A percentile compares a stretch with the other conserved stretches of the same genome.
These are phyloP conservation scores for Aegilops tauschii DNA, from an alignment of 176 grass and related monocot species.

Conservation along the genomic window DNA sequence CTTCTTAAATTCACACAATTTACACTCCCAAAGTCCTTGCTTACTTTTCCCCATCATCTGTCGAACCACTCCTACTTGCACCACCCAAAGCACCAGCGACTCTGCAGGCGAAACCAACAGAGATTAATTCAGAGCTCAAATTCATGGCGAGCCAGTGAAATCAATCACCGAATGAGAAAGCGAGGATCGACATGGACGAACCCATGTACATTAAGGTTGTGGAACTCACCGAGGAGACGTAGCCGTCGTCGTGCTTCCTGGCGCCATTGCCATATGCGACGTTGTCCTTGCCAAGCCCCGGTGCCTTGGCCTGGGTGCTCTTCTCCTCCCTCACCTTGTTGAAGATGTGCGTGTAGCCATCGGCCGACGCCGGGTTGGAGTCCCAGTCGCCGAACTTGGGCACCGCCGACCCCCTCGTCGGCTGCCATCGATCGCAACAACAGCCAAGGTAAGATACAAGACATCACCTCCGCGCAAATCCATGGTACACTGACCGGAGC, in stretches of 20 bases:
- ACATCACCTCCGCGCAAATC: neutral
- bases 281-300: slow-evolving; percentile 35
- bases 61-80: slow-evolving; percentile 48
- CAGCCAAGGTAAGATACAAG: neutral
- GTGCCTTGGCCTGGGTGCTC: slow-evolving; percentile 55
- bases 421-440: slow-evolving; percentile 41
- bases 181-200: neutral
- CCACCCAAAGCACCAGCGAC: slow-evolving; percentile 74
- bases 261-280: neutral
- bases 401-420: slow-evolving; percentile 69
- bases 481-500: neutral
- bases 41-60: neutral
- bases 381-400: slow-evolving; percentile 98
- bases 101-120: slow-evolving; percentile 26
- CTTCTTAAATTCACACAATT: slow-evolving; percentile 9
- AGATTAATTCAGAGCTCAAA: neutral
- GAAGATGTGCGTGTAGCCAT: slow-evolving; percentile 93
- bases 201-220: neutral
- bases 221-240: slow-evolving; percentile 58
- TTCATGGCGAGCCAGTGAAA: neutral
- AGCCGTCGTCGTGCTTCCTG: slow-evolving; percentile 35
- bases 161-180: neutral
- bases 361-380: slow-evolving; percentile 85
- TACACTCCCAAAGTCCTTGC: slow-evolving; percentile 2
- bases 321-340: slow-evolving; percentile 91